Conservation (phyloP, 2,329 filamentous ascomycete species). For the Phyllosticta capitalensis region DNA sequence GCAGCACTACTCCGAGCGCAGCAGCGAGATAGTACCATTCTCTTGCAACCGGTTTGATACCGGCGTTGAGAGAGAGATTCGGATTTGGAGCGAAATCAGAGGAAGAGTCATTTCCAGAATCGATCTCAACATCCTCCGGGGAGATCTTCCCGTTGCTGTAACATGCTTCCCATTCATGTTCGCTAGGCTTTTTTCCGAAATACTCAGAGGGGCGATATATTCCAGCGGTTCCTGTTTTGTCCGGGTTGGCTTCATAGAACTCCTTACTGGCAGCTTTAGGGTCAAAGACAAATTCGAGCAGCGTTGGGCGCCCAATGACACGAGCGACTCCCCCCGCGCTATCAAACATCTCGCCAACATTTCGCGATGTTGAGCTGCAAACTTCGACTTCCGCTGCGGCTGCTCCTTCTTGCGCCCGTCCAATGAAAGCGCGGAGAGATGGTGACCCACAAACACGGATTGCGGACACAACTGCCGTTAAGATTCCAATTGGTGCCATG, state of each 20-base stretch:
- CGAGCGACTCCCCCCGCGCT: conserved; percentile 24
- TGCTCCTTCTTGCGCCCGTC: conserved; percentile 26
- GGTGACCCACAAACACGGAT: conserved; percentile 19
- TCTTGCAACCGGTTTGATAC: conserved; percentile 2
- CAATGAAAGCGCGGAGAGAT: conserved; percentile 29
- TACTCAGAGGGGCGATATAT: neutral
- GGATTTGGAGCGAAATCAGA: conserved; percentile 1
- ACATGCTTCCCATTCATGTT: neutral
- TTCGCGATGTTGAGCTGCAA: conserved; percentile 29
- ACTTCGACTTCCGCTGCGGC: conserved; percentile 28
- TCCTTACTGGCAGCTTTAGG: neutral
- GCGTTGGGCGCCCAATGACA: conserved; percentile 24
- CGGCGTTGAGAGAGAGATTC: conserved; percentile 12
- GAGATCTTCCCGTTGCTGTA: neutral
- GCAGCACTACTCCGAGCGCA: neutral
- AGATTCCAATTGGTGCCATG: conserved; percentile 28
- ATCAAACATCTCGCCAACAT: conserved; percentile 33
- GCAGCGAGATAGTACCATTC: neutral
- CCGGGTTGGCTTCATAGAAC: neutral
- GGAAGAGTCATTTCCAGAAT: neutral
- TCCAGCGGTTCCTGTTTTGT: neutral
- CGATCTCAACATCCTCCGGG: neutral
- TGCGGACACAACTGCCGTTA: conserved; percentile 25
- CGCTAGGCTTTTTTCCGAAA: neutral
- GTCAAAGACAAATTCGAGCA: conserved; percentile 24